Percentiles rank a stretch among this genome's conserved stretches.
Conservation (phyloP, 225 moss, liverwort and hornwort species). For the Pseudoscleropodium purum region DNA sequence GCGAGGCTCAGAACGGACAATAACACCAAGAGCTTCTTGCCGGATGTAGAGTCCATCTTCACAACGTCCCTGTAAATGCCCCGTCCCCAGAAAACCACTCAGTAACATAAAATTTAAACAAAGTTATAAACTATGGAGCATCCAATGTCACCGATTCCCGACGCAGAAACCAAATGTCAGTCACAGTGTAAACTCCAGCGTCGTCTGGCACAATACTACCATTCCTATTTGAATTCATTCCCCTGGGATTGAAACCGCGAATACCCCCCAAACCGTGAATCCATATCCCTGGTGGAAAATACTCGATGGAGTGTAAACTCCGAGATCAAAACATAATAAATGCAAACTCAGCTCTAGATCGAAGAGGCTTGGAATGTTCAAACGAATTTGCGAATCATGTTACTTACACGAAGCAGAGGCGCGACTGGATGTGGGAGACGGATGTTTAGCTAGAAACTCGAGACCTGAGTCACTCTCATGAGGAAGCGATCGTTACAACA, state of each 20-base stretch:
- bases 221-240: background rate
- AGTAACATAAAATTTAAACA: background rate
- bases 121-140: background rate
- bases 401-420: slow-evolving; percentile 14
- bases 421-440: background rate
- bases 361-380: background rate
- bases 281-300: background rate
- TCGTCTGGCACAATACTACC: too few species aligned
- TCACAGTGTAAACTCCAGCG: background rate
- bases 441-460: background rate
- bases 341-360: background rate
- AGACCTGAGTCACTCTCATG: slow-evolving; percentile 1
- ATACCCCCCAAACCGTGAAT: background rate
- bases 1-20: background rate
- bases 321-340: too few species aligned
- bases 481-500: background rate
- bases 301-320: background rate
- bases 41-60: slow-evolving; percentile 10
- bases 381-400: background rate
- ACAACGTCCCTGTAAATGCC: background rate
- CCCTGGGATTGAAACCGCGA: too few species aligned
- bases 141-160: too few species aligned
- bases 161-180: background rate
- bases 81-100: background rate
- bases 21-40: background rate